Percentiles rank a stretch among this genome's conserved stretches.
phyloP scores from a whole-genome alignment of 352 stramenopile species.

The Phytophthora aleatoria region DNA sequence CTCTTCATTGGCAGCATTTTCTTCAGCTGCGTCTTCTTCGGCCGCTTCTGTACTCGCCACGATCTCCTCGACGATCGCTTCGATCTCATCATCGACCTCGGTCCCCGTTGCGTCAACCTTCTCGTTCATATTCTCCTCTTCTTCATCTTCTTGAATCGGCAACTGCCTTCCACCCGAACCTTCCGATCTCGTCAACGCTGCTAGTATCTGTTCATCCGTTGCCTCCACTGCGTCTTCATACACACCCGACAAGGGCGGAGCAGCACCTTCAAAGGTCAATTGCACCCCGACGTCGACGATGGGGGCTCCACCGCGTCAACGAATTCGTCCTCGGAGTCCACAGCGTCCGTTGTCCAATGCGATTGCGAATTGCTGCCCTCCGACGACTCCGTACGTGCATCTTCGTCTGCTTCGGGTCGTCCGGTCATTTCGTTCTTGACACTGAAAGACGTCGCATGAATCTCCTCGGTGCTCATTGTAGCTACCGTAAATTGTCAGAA shows the following conservation, averaged over 20 bases:
- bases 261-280: conserved; percentile 11
- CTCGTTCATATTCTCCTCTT: not conserved
- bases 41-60: not conserved
- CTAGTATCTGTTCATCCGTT: conserved; percentile 22
- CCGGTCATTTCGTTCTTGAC: conserved; percentile 15
- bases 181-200: conserved; percentile 16
- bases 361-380: conserved; percentile 9
- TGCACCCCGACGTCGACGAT: conserved; percentile 16
- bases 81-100: not conserved
- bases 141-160: conserved; percentile 22
- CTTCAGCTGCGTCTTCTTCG: not conserved
- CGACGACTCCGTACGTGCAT: conserved; percentile 27
- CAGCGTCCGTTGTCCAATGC: not conserved
- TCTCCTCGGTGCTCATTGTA: conserved; percentile 14
- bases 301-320: conserved; percentile 29
- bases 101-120: not conserved
- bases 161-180: conserved; percentile 11
- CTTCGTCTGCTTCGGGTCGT: conserved; percentile 14
- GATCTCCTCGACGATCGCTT: conserved; percentile 2
- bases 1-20: not conserved
- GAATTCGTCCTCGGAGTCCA: conserved; percentile 39
- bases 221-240: conserved; percentile 39
- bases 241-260: conserved; percentile 17
- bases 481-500: not conserved
- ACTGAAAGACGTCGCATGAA: not conserved